Evolutionary conservation across 2,329 filamentous ascomycete genomes (phyloP), one percentile per base, ranked within the genome.

Genomic region (Fusarium avenaceum): DNA sequence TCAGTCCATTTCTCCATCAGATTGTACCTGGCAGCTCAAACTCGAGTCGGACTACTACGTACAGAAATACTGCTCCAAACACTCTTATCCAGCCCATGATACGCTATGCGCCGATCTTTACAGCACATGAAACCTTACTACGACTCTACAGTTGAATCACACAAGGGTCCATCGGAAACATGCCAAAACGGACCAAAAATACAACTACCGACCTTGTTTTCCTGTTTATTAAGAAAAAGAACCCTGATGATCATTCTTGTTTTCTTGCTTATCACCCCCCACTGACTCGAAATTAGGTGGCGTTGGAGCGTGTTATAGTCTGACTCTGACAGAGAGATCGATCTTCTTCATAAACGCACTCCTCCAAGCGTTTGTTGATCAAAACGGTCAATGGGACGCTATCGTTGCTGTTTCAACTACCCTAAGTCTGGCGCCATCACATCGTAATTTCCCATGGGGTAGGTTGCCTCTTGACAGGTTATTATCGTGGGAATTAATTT

Each of bases 231-330:
- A 17, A n/a, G 5, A 22, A 17, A 32, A 43, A 42, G 24, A 48
- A 60, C 63, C 53, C 52, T 52, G 42, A 22, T 40, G 20, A 42
- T 53, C 55, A 40, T 45, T 60, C 19, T 45, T 38, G 33, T 4
- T 48, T 24, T 33, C 11, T 11, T 30, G 46, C 11, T 11, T 30
- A 10, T 30, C 14, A 26, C 45, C 56, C 54, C 62, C 62, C 54
- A 52, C 51, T 42, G 49, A 42, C 53, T 67, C 17, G 53, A 54
- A 71, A 72, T 67, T 71, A 62, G 43, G 69, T 72, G 64, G 71
- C 69, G 71, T 53, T 55, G 52, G 43, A 55, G 51, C 56, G 54
- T 56, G 10, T 46, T 38, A 19, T 40, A 26, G 40, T 22, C 35
- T 32, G 32, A 15, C 39, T 30, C 28, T 30, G 10, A 30, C 28